phyloP scores from a whole-genome alignment of 768 basidiomycete genomes.

The Psilocybe sp. region DNA sequence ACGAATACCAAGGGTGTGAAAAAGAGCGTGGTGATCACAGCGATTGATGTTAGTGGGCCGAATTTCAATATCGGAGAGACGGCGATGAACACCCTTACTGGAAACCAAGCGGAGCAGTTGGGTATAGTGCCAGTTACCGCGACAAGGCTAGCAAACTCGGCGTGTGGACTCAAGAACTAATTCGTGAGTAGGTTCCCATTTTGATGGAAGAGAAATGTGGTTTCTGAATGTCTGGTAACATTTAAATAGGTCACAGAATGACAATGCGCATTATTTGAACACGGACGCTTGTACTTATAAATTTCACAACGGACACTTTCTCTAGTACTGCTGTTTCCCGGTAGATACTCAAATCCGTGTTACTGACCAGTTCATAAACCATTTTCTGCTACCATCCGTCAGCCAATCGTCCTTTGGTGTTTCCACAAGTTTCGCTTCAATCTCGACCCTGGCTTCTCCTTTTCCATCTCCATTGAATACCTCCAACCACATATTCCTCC shows the following conservation, averaged over 20 bases:
- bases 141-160: constrained; percentile 38
- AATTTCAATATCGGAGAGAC: constrained; percentile 46
- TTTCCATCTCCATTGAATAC: constrained; percentile 14
- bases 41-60: constrained; percentile 44
- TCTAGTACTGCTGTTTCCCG: too few relatives aligned
- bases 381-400: constrained; percentile 1
- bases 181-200: too few relatives aligned
- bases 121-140: constrained; percentile 47
- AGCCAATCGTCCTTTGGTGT: neutral
- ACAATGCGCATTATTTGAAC: too few relatives aligned
- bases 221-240: too few relatives aligned
- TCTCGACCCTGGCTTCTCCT: constrained; percentile 10
- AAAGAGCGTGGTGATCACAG: constrained; percentile 44
- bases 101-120: constrained; percentile 38
- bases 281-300: too few relatives aligned
- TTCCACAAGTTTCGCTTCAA: constrained; percentile 10
- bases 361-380: constrained; percentile 15
- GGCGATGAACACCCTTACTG: constrained; percentile 55
- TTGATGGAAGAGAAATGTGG: too few relatives aligned
- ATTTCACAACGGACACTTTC: too few relatives aligned
- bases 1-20: constrained; percentile 24
- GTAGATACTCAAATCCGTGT: neutral
- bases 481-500: constrained; percentile 31
- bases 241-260: too few relatives aligned
- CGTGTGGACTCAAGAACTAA: constrained; percentile 40